Evolutionary conservation across 768 basidiomycete species (phyloP).

Genomic region (Lentinula guzmanii): DNA sequence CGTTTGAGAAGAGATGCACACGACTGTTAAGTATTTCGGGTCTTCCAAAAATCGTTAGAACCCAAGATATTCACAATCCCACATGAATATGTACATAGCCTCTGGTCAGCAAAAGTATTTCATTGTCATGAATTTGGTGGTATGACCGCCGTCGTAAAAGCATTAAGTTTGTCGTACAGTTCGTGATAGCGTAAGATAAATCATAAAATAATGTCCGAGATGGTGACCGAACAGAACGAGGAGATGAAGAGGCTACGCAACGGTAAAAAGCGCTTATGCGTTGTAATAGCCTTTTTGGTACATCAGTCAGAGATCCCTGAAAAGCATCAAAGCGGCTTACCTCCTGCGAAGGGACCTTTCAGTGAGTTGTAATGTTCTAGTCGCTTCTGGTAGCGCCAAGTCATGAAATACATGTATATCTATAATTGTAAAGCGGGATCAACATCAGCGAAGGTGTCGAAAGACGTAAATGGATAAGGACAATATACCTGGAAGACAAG

Average conservation of each 20-base stretch:
- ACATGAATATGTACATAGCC: neutral
- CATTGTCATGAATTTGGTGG: neutral
- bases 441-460: constrained; percentile 11
- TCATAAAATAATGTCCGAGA: constrained; percentile 13
- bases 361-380: constrained; percentile 61
- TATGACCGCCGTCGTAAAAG: constrained; percentile 8
- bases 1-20: neutral
- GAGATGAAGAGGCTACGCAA: constrained; percentile 13
- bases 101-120: too few species aligned
- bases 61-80: neutral
- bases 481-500: constrained; percentile 55
- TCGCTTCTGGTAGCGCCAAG: constrained; percentile 68
- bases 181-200: constrained; percentile 1
- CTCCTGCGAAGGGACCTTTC: constrained; percentile 59
- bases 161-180: constrained; percentile 10
- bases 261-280: constrained; percentile 23
- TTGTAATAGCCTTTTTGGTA: constrained; percentile 43
- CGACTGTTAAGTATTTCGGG: neutral
- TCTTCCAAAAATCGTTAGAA: neutral
- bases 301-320: constrained; percentile 10
- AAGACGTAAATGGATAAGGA: constrained; percentile 15
- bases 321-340: constrained; percentile 29
- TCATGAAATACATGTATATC: constrained; percentile 74
- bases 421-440: constrained; percentile 19
- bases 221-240: constrained; percentile 20